Conservation (phyloP, 768 basidiomycete species). For the Amanita polypyramis region DNA sequence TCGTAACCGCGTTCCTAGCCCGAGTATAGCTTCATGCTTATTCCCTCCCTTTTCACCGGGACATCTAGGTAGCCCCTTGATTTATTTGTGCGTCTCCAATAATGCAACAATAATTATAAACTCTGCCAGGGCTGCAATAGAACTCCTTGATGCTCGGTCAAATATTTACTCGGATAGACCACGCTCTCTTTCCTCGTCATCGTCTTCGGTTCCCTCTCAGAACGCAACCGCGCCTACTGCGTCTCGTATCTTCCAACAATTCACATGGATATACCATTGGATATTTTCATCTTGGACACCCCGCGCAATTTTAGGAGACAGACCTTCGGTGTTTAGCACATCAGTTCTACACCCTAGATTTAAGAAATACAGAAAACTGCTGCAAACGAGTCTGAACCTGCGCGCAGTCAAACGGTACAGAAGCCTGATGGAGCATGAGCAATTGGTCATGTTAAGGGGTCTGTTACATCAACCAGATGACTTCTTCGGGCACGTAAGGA, state of each 20-base stretch:
- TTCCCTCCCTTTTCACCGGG: not conserved
- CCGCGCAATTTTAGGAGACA: constrained; percentile 20
- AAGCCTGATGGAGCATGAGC: constrained; percentile 20
- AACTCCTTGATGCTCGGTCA: constrained; percentile 38
- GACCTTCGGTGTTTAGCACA: constrained; percentile 21
- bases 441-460: constrained; percentile 17
- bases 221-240: not conserved
- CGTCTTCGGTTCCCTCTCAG: not conserved
- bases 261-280: constrained; percentile 15
- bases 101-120: constrained; percentile 36
- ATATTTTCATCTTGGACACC: constrained; percentile 7
- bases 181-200: constrained; percentile 13
- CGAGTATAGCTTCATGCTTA: not conserved
- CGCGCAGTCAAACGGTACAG: constrained; percentile 23
- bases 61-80: constrained; percentile 24
- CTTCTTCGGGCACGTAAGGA: constrained; percentile 19
- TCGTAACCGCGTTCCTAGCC: not conserved
- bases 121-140: constrained; percentile 27
- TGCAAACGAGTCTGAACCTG: constrained; percentile 26
- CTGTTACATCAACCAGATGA: constrained; percentile 20
- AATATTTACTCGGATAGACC: constrained; percentile 41
- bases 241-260: not conserved
- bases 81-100: constrained; percentile 27
- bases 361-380: constrained; percentile 24
- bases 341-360: constrained; percentile 22